Conservation (phyloP, 495 filamentous ascomycete species). For the Hypoxylon trugodes region DNA sequence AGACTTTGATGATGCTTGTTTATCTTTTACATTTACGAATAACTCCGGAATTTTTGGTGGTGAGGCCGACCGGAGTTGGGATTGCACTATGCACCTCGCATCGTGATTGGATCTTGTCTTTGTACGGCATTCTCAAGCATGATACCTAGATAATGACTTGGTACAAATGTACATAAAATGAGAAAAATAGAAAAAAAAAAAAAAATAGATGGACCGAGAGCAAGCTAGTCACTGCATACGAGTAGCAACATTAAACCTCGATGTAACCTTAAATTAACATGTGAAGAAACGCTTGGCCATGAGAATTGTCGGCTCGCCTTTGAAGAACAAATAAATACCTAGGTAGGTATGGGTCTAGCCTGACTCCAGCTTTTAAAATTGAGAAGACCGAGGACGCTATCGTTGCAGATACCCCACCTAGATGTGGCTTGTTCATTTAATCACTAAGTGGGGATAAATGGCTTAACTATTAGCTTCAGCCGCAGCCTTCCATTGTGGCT, state of each 20-base stretch:
- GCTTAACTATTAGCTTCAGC: conserved; percentile 22
- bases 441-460: background rate
- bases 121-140: background rate
- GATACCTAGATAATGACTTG: background rate
- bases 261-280: conserved; percentile 37
- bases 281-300: conserved; percentile 30
- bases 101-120: conserved; percentile 3
- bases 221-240: conserved; percentile 9
- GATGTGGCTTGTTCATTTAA: background rate
- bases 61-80: background rate
- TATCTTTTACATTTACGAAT: background rate
- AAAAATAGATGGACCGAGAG: conserved; percentile 18
- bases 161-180: background rate
- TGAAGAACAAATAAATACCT: no score
- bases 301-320: background rate
- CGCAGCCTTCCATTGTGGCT: conserved; percentile 19
- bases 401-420: conserved; percentile 1
- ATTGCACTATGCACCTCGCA: background rate
- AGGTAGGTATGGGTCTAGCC: no score
- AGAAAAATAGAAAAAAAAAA: conserved; percentile 13
- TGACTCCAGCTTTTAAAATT: no score
- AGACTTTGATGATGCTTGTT: conserved; percentile 8
- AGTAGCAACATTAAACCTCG: conserved; percentile 16
- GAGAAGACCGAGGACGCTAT: background rate
- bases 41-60: conserved; percentile 3